phyloP scores from a whole-genome alignment of 2,329 filamentous ascomycete species.

The Curvularia sp. region DNA sequence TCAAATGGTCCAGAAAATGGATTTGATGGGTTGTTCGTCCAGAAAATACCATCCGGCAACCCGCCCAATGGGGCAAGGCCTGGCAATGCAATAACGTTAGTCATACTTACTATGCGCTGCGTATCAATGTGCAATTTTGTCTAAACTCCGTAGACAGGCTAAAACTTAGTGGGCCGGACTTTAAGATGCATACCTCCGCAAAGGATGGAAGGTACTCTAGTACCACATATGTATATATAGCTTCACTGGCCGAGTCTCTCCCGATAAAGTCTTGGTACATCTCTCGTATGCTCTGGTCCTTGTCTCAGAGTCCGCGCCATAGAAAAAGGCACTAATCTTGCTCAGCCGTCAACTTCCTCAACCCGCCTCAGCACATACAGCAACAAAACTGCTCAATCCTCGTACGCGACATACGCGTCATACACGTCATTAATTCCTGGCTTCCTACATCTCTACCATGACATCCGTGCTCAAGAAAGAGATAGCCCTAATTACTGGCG shows the following conservation, averaged over 20 bases:
- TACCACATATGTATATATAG: background rate
- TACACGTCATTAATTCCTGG: background rate
- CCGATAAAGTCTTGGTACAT: background rate
- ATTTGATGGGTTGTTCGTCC: no score
- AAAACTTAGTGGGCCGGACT: conserved; percentile 4
- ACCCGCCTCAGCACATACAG: background rate
- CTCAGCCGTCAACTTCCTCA: background rate
- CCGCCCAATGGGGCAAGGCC: no score
- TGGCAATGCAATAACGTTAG: no score
- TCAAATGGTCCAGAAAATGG: no score
- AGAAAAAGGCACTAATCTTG: background rate
- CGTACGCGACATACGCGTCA: background rate
- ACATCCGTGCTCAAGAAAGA: conserved; percentile 28
- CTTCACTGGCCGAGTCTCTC: background rate
- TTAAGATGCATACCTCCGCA: conserved; percentile 3
- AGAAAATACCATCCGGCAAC: no score
- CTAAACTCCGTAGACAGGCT: background rate
- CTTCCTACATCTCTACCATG: conserved; percentile 14
- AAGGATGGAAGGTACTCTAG: background rate
- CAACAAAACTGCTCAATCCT: no score
- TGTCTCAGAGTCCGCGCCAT: background rate
- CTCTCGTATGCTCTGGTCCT: background rate
- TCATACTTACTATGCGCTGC: background rate
- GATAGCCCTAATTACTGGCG: conserved; percentile 51
- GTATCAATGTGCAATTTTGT: background rate